Evolutionary conservation across 1,284 basidiomycete genomes (phyloP), one percentile per base, ranked within the genome.

Genomic region (Ustilago xerochloae): DNA sequence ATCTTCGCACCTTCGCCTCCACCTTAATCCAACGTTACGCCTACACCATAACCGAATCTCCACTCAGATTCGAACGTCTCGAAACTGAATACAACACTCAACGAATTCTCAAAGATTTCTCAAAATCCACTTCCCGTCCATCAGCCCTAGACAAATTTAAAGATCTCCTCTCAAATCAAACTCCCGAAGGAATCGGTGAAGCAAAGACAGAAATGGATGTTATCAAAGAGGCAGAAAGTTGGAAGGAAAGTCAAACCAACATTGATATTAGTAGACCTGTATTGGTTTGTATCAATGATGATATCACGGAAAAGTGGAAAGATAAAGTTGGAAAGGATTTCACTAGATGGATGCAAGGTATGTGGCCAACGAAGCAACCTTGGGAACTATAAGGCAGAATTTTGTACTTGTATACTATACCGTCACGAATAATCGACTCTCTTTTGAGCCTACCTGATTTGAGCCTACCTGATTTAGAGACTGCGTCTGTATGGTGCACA

Each of bases 281-380:
- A 2, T 64, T 76, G 8, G 55, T 63, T 1, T 76, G 74, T 32
- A 58, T 76, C 63, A 76, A 76, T 28, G 74, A 76, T 38, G 69
- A 76, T 28, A 48, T 76, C 26, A 57, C 52, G n/a, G 55, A 62
- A 20, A 33, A 33, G 15, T 73, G 60, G 60, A 61, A 53, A 2
- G 36, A 63, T 4, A 24, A 10, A 6, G 64, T 73, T 1, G 70
- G 64, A 4, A 41, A 12, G 1, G 29, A 49, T 7, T 64, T 73
- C 22, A 61, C 43, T 3, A 7, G 12, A 1, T 73, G 70, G 70
- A 32, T 73, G 52, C 38, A 16, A 2, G 39, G 22, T 16, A 55
- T 53, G 39, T 73, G 70, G 70, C 49, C 56, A 2, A 18, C 49
- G 9, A 73, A 73, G 45, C 48, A 50, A 38, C 22, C 28, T 12